A percentile compares a stretch with the other conserved stretches of the same genome.
Conservation (phyloP, 1,284 basidiomycete genomes). For the Malassezia japonica region DNA sequence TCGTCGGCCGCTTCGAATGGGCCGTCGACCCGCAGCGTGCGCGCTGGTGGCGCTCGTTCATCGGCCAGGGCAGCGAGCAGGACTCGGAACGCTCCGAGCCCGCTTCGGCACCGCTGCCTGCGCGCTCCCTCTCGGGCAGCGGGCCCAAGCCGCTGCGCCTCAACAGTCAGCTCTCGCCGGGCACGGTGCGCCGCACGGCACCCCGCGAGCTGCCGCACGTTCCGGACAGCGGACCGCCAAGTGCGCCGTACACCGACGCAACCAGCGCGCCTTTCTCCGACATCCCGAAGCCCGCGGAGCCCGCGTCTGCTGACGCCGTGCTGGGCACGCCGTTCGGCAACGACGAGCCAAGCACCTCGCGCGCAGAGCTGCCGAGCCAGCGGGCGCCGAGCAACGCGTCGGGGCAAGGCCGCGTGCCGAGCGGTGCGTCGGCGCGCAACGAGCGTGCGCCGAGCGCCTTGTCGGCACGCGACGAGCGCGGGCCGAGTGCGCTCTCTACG, state of each 20-base stretch:
- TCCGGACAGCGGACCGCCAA: not conserved
- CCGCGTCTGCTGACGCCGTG: no score
- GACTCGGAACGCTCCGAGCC: not conserved
- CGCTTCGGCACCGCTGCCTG: not conserved
- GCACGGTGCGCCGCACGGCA: not conserved
- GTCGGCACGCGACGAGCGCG: no score
- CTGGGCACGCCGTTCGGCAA: not conserved
- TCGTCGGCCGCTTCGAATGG: constrained; percentile 43
- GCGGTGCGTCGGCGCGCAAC: not conserved
- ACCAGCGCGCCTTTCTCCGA: no score
- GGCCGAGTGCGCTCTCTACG: no score
- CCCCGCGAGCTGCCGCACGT: not conserved
- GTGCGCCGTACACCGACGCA: no score
- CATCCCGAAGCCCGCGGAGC: no score
- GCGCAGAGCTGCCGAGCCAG: no score
- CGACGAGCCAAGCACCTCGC: no score
- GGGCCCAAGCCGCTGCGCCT: constrained; percentile 11
- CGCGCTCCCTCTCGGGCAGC: not conserved
- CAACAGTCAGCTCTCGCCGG: not conserved
- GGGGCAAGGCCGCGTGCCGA: not conserved
- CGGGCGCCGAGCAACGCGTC: not conserved
- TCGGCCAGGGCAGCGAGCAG: not conserved
- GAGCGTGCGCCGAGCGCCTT: not conserved
- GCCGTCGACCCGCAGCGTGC: constrained; percentile 35
- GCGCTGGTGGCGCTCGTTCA: constrained; percentile 29